These are phyloP conservation scores for Arthrobotrys musiformis DNA, from an alignment of 2,329 filamentous ascomycete species.

Conservation along the genomic window DNA sequence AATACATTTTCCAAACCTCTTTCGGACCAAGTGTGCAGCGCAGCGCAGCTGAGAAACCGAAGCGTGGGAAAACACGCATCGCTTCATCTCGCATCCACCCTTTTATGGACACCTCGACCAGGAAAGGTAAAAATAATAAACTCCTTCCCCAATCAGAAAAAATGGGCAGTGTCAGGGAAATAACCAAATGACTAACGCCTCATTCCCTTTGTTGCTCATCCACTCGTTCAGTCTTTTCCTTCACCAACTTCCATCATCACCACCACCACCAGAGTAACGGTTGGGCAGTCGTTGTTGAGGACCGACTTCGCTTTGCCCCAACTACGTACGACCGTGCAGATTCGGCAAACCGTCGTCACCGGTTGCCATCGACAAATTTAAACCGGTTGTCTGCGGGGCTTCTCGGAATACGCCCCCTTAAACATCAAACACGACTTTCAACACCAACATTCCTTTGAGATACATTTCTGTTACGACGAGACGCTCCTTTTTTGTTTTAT, in stretches of 20 bases:
- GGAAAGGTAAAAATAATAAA: slow-evolving; percentile 54
- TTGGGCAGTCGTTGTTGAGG: slow-evolving; percentile 51
- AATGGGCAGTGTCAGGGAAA: slow-evolving; percentile 47
- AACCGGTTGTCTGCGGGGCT: slow-evolving; percentile 54
- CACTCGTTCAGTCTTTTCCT: slow-evolving; percentile 20
- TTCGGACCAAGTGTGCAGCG: slow-evolving; percentile 44
- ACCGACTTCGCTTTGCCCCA: slow-evolving; percentile 42
- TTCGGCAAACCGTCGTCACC: slow-evolving; percentile 50
- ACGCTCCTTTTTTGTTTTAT: slow-evolving; percentile 31
- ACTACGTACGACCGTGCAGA: slow-evolving; percentile 31
- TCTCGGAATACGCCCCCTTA: slow-evolving; percentile 45
- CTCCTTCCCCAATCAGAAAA: slow-evolving; percentile 51
- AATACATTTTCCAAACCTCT: slow-evolving; percentile 50
- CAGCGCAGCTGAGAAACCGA: slow-evolving; percentile 40
- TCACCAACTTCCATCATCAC: slow-evolving; percentile 17
- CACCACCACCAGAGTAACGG: slow-evolving; percentile 14
- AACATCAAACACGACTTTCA: slow-evolving; percentile 37
- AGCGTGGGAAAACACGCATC: slow-evolving; percentile 52
- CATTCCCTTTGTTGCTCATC: slow-evolving; percentile 19
- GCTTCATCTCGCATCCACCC: slow-evolving; percentile 55
- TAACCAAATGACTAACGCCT: slow-evolving; percentile 46
- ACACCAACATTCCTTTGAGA: slow-evolving; percentile 27
- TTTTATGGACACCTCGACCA: slow-evolving; percentile 53
- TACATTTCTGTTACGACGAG: slow-evolving; percentile 42
- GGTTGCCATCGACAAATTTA: slow-evolving; percentile 47